Percentiles rank a stretch among this genome's conserved stretches.
Conservation (phyloP, 768 basidiomycete genomes). For the Kwoniella bestiolae region DNA sequence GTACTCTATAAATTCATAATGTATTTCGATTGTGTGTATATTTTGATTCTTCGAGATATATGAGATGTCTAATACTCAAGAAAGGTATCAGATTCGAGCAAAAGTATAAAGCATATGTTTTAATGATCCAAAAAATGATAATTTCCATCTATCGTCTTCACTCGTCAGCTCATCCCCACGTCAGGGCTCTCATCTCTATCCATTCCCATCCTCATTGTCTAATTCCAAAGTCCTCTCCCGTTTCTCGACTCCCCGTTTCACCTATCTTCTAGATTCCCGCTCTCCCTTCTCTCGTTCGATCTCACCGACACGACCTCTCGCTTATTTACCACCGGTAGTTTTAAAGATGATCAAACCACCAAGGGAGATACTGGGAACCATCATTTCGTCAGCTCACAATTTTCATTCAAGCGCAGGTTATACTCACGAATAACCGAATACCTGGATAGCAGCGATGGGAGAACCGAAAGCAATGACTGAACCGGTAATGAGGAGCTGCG, state of each 20-base stretch:
- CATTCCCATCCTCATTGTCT: not conserved
- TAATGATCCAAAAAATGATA: not conserved
- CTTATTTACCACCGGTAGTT: slow-evolving; percentile 60
- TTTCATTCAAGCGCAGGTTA: not conserved
- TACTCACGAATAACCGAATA: slow-evolving; percentile 66
- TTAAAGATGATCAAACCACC: slow-evolving; percentile 84
- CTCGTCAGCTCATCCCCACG: too few relatives aligned
- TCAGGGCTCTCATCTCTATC: too few relatives aligned
- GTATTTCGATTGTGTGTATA: not conserved
- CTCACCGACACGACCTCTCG: not conserved
- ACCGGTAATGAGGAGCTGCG: slow-evolving; percentile 77
- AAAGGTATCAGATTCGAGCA: too few relatives aligned
- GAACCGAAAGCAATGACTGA: slow-evolving; percentile 84
- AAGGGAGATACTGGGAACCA: slow-evolving; percentile 77
- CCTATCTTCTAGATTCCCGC: not conserved
- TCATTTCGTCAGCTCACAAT: not conserved
- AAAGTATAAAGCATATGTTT: not conserved
- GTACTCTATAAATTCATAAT: not conserved
- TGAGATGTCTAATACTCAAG: not conserved
- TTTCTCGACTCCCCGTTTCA: too few relatives aligned
- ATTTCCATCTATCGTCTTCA: not conserved
- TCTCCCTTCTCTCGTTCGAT: not conserved
- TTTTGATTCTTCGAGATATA: not conserved
- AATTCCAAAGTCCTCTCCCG: not conserved
- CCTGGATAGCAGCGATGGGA: slow-evolving; percentile 78